phyloP scores from a whole-genome alignment of 305 asterid species.

The Fraxinus velutina region DNA sequence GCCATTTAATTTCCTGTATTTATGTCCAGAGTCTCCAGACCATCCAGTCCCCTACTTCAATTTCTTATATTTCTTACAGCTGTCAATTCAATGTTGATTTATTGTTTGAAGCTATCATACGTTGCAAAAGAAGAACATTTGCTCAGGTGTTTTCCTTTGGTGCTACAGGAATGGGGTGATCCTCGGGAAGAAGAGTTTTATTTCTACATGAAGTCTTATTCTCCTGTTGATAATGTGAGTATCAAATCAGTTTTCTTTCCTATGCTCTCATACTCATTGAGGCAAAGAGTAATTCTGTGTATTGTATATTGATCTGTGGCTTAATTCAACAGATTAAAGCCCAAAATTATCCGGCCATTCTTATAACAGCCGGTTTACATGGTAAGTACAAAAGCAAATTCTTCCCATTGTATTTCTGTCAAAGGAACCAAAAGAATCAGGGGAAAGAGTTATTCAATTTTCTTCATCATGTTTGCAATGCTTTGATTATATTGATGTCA shows the following conservation, averaged over 20 bases:
- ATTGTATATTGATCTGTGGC: constrained; percentile 8
- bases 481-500: background rate
- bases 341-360: constrained; percentile 77
- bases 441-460: background rate
- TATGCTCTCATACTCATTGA: constrained; percentile 6
- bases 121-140: background rate
- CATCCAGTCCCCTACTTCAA: background rate
- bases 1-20: background rate
- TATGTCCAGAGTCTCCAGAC: background rate
- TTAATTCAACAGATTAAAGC: constrained; percentile 52
- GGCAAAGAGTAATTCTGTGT: constrained; percentile 5
- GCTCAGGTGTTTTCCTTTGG: constrained; percentile 6
- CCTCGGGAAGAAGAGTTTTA: constrained; percentile 90
- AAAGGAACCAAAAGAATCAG: background rate
- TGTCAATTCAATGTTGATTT: background rate
- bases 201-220: constrained; percentile 85
- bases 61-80: background rate
- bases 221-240: constrained; percentile 91
- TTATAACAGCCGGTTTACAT: constrained; percentile 80
- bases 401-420: constrained; percentile 14
- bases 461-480: constrained; percentile 1
- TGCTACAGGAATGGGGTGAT: constrained; percentile 95
- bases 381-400: constrained; percentile 49
- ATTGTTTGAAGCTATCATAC: background rate
- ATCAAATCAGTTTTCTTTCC: constrained; percentile 12